Base-by-base conservation (phyloP, 345 rosid genomes). In the Linum usitatissimum region DNA sequence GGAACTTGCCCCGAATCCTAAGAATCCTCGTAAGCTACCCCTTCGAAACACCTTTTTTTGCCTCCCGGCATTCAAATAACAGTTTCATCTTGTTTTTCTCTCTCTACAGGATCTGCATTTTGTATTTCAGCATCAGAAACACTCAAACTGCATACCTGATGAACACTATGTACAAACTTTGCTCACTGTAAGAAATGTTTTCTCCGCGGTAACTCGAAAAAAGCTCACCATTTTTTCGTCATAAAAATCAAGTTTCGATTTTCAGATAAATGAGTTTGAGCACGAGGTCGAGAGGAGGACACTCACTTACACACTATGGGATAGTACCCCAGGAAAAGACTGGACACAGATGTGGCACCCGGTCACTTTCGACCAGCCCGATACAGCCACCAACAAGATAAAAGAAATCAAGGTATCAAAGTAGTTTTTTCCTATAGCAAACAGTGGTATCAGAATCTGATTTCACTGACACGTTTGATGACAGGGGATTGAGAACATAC, bases 151-250 rank as follows among this genome's bases (percentile, higher is more conserved):
- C 48, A 72, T 55, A 18, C 68, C 69, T 8, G 76, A 72, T 4
- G 76, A 72, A 19, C 76, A 72, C 39, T 72, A 68, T 45, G 72
- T 72, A 34, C 76, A 68, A 53, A 72, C 76, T 12, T 38, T 72
- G 49, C 65, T 68, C 18, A 18, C 72, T 3, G 76, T 72, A 57
- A 63, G 72, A 55, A 45, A 53, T 4, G 8, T 10, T 18, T 15
- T 15, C 30, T 17, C 1, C 30, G 19, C 30, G 13, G 18, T 4
- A 9, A 28, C 59, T 28, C 12, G 30, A 55, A 28, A 28, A 9
- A 55, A 6, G 28, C 28, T 23, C 28, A 23, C 1, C 12, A 55
- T 9, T 18, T 19, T 19, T 10, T 6, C 59, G 12, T 28, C 13
- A 1, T 28, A 23, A 23, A 3, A 18, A 8, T 19, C 23, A 19